phyloP scores from a whole-genome alignment of 805 yeast genomes.

The Dipodascus albidus region DNA sequence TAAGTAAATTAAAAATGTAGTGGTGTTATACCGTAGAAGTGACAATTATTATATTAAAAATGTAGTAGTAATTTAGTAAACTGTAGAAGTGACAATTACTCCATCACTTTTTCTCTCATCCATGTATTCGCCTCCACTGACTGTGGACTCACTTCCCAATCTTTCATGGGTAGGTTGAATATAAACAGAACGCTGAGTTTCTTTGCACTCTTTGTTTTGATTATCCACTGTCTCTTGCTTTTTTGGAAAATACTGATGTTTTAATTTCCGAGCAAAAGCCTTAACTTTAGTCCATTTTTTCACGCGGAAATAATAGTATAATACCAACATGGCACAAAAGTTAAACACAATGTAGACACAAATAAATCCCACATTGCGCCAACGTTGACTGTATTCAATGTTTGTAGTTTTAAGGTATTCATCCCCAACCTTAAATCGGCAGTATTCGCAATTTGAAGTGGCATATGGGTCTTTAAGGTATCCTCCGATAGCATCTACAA shows the following conservation, averaged over 20 bases:
- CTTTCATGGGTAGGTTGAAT: background rate
- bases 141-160: background rate
- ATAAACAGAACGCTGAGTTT: no score
- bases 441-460: conserved; percentile 31
- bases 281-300: conserved; percentile 7
- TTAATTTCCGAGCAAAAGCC: background rate
- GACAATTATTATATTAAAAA: background rate
- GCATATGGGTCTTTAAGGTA: conserved; percentile 44
- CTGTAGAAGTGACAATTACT: background rate
- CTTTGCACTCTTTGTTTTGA: no score
- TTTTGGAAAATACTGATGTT: background rate
- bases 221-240: no score
- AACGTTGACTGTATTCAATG: conserved; percentile 36
- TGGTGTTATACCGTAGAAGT: background rate
- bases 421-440: conserved; percentile 30
- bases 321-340: conserved; percentile 24
- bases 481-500: conserved; percentile 37
- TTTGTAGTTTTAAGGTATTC: conserved; percentile 33
- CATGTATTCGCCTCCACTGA: background rate
- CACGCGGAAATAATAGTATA: conserved; percentile 24
- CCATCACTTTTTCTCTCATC: background rate
- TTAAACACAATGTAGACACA: conserved; percentile 49
- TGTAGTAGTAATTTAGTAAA: no score
- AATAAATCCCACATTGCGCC: conserved; percentile 59
- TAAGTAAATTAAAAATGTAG: no score